These are phyloP conservation scores for Pythium folliculosum DNA, from an alignment of 352 stramenopile genomes.

Conservation along the genomic window DNA sequence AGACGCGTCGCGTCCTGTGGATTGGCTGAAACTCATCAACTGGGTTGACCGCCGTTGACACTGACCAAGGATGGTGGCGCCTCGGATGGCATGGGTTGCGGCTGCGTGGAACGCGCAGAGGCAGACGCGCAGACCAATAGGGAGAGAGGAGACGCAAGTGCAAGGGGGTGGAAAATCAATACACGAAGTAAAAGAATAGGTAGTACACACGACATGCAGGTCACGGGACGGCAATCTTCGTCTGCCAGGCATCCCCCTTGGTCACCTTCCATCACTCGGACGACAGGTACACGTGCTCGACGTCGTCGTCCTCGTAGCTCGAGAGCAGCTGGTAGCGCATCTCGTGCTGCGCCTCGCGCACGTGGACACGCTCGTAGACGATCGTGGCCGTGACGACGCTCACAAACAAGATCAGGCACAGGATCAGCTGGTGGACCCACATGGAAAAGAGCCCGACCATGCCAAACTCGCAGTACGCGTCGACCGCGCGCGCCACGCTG, in stretches of 20 bases:
- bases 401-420: constrained; percentile 79
- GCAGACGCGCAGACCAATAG: too few relatives aligned
- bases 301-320: constrained; percentile 78
- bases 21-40: not conserved
- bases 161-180: not conserved
- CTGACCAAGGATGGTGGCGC: not conserved
- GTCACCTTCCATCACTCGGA: constrained; percentile 38
- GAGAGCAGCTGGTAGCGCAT: constrained; percentile 77
- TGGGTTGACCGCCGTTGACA: not conserved
- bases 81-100: too few relatives aligned
- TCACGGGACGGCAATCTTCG: too few relatives aligned
- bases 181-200: too few relatives aligned
- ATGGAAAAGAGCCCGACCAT: constrained; percentile 85
- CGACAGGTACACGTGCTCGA: constrained; percentile 81
- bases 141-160: too few relatives aligned
- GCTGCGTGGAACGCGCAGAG: too few relatives aligned
- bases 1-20: not conserved
- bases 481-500: constrained; percentile 48
- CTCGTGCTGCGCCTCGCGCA: constrained; percentile 55
- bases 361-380: constrained; percentile 78
- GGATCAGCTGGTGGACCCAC: constrained; percentile 83
- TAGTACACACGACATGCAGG: not conserved
- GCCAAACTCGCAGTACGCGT: constrained; percentile 75
- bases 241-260: too few relatives aligned
- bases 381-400: constrained; percentile 69